These are phyloP conservation scores for Filosporella fistucella DNA, from an alignment of 495 filamentous ascomycete genomes.

Conservation along the genomic window DNA sequence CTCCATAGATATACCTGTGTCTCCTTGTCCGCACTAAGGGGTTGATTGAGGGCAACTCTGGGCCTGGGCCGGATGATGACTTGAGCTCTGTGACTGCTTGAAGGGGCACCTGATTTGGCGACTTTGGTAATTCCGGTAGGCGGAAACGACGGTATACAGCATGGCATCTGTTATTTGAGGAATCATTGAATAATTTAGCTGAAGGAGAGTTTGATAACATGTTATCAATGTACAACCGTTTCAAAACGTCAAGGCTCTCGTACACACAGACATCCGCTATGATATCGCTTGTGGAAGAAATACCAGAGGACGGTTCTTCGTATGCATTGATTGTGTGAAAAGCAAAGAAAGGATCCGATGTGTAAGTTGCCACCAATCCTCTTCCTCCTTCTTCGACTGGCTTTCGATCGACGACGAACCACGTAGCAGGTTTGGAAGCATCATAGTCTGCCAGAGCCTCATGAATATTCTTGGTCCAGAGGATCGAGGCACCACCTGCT, in stretches of 20 bases:
- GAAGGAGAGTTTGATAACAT: slow-evolving; percentile 28
- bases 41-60: slow-evolving; percentile 72
- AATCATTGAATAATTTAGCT: background rate
- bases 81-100: background rate
- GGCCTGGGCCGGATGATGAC: no score
- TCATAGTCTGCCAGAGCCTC: slow-evolving; percentile 52
- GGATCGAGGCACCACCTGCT: slow-evolving; percentile 41
- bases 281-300: slow-evolving; percentile 44
- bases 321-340: slow-evolving; percentile 76
- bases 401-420: slow-evolving; percentile 63
- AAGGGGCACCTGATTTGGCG: background rate
- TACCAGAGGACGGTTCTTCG: slow-evolving; percentile 41
- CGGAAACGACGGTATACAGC: background rate
- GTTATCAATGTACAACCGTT: slow-evolving; percentile 55
- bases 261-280: slow-evolving; percentile 54
- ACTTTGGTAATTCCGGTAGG: background rate
- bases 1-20: slow-evolving; percentile 62
- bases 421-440: slow-evolving; percentile 45
- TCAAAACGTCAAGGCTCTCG: slow-evolving; percentile 48
- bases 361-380: slow-evolving; percentile 56
- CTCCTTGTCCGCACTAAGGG: slow-evolving; percentile 43
- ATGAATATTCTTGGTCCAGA: slow-evolving; percentile 52
- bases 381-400: no score
- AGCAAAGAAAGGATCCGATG: slow-evolving; percentile 60
- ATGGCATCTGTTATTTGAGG: background rate